A percentile compares a stretch with the other conserved stretches of the same genome.
phyloP scores from a whole-genome alignment of 495 filamentous ascomycete genomes.

The Daldinia childiae region DNA sequence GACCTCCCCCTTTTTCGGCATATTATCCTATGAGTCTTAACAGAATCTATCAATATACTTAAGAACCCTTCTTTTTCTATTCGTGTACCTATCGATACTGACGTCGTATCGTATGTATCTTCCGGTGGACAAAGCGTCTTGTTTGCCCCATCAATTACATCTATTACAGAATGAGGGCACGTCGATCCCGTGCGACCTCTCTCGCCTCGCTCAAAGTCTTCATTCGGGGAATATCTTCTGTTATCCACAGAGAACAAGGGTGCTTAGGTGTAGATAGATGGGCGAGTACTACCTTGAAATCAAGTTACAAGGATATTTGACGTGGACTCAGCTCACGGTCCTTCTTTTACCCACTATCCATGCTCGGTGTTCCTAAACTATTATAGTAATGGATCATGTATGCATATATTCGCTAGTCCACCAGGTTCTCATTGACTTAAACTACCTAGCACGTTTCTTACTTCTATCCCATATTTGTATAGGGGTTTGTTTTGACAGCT shows the following conservation, averaged over 20 bases:
- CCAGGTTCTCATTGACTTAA: slow-evolving; percentile 35
- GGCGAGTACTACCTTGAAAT: slow-evolving; percentile 35
- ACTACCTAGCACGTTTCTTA: slow-evolving; percentile 13
- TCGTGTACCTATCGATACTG: slow-evolving; percentile 10
- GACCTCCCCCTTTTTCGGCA: slow-evolving; percentile 31
- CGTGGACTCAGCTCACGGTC: slow-evolving; percentile 39
- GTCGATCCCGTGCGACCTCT: slow-evolving; percentile 33
- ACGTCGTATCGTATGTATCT: slow-evolving; percentile 18
- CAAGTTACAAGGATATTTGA: slow-evolving; percentile 33
- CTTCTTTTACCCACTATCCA: slow-evolving; percentile 36
- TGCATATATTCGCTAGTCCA: slow-evolving; percentile 38
- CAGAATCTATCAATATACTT: slow-evolving; percentile 20
- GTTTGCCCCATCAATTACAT: slow-evolving; percentile 22
- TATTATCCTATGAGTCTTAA: slow-evolving; percentile 15
- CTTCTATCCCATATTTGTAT: slow-evolving; percentile 10
- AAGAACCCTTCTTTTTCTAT: neutral
- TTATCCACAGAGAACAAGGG: slow-evolving; percentile 27
- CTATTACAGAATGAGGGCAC: slow-evolving; percentile 27
- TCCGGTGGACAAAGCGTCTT: slow-evolving; percentile 24
- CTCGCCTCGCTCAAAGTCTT: slow-evolving; percentile 31
- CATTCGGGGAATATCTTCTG: slow-evolving; percentile 36
- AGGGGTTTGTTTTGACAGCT: slow-evolving; percentile 7
- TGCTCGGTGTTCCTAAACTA: slow-evolving; percentile 34
- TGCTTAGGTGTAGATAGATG: slow-evolving; percentile 34
- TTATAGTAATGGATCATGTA: slow-evolving; percentile 36